Evolutionary conservation across 345 rosid genomes (phyloP).

Genomic region (Aegle marmelos): DNA sequence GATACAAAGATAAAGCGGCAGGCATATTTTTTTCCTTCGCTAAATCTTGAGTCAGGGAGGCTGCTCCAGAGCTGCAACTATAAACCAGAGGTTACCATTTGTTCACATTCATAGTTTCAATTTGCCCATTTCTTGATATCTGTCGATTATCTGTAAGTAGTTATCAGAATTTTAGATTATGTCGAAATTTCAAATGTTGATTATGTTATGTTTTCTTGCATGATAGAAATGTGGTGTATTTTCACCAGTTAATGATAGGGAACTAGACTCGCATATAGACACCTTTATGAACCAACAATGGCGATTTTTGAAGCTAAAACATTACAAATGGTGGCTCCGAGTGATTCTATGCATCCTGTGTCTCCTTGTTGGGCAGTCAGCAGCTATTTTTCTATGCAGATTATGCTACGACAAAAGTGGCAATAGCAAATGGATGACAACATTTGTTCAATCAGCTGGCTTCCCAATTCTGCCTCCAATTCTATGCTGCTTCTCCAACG

Average conservation of each 20-base stretch:
- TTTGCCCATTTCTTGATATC: background rate
- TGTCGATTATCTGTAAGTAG: background rate
- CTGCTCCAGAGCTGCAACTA: background rate
- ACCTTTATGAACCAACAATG: slow-evolving; percentile 9
- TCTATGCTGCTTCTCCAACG: slow-evolving; percentile 24
- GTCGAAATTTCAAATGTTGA: background rate
- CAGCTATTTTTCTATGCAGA: slow-evolving; percentile 49
- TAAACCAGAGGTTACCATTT: background rate
- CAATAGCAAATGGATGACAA: slow-evolving; percentile 64
- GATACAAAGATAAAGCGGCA: background rate
- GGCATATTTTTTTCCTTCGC: background rate
- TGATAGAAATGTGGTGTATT: background rate
- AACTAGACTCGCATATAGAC: background rate
- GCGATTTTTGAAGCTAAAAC: slow-evolving; percentile 18
- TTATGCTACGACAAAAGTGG: slow-evolving; percentile 60
- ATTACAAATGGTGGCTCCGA: slow-evolving; percentile 48
- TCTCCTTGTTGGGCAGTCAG: slow-evolving; percentile 43
- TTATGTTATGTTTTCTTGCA: background rate
- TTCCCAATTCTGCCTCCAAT: slow-evolving; percentile 49
- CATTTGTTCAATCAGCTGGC: slow-evolving; percentile 58
- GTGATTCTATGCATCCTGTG: slow-evolving; percentile 32
- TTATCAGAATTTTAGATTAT: background rate
- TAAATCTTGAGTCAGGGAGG: background rate
- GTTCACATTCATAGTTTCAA: background rate
- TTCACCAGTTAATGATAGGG: slow-evolving; percentile 16